Evolutionary conservation across 176 grass and related monocot genomes (phyloP).

Genomic region (Zoysia pacifica): DNA sequence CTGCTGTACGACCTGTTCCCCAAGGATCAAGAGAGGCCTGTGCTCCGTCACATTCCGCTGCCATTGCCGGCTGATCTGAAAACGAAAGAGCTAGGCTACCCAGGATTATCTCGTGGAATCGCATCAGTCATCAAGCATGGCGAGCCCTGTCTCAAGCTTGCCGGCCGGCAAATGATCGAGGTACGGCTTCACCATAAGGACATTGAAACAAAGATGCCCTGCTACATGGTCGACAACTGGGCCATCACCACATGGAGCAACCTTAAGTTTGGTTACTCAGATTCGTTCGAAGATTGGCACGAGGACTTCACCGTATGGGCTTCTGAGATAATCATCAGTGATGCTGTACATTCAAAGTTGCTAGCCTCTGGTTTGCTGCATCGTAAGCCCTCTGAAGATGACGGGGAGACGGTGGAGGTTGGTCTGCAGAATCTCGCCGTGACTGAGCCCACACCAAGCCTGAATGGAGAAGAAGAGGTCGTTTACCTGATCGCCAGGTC

Average conservation of each 20-base stretch:
- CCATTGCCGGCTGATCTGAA: background rate
- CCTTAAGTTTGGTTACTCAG: background rate
- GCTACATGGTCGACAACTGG: background rate
- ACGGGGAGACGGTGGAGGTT: background rate
- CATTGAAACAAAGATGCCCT: background rate
- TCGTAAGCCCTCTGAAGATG: background rate
- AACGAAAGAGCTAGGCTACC: background rate
- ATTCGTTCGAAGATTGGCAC: background rate
- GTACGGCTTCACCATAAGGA: background rate
- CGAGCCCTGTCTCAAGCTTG: constrained; percentile 1
- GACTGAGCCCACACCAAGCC: background rate
- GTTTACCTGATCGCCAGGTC: constrained; percentile 13
- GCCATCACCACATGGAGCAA: background rate
- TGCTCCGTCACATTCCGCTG: background rate
- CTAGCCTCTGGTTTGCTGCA: background rate
- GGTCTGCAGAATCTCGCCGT: constrained; percentile 14
- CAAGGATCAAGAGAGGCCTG: background rate
- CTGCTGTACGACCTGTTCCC: background rate
- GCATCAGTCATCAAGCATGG: background rate
- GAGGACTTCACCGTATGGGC: background rate
- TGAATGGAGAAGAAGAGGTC: background rate
- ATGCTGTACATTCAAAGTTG: background rate
- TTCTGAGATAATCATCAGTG: background rate
- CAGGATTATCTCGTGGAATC: background rate
- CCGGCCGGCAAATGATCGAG: background rate